Conservation (phyloP, 1,284 basidiomycete species). For the Stygiomarasmius scandens region DNA sequence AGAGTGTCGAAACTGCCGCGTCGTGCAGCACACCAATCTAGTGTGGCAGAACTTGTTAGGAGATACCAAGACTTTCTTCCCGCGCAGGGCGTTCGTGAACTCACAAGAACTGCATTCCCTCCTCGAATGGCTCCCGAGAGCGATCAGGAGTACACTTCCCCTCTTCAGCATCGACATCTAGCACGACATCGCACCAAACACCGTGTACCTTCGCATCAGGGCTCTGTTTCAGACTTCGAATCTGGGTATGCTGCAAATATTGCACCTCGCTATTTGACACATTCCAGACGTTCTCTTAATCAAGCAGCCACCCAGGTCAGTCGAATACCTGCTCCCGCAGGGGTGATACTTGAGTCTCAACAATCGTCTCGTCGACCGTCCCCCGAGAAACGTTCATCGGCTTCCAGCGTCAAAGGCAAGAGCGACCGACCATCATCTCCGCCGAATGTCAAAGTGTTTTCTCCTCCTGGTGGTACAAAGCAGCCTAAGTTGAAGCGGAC, state of each 20-base stretch:
- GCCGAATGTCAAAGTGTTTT: conserved; percentile 26
- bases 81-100: conserved; percentile 68
- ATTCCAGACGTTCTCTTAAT: conserved; percentile 45
- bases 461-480: conserved; percentile 28
- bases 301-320: conserved; percentile 31
- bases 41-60: conserved; percentile 84
- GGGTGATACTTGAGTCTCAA: conserved; percentile 54
- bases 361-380: conserved; percentile 67
- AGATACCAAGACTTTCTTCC: conserved; percentile 81
- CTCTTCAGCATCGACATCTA: conserved; percentile 33
- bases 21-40: conserved; percentile 56
- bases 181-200: conserved; percentile 53
- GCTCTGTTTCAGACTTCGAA: conserved; percentile 84
- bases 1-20: conserved; percentile 73
- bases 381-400: conserved; percentile 62
- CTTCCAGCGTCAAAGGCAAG: conserved; percentile 36
- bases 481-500: conserved; percentile 44
- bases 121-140: conserved; percentile 68
- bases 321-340: conserved; percentile 56
- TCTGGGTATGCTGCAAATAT: conserved; percentile 89
- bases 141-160: conserved; percentile 61
- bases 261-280: conserved; percentile 67
- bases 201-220: conserved; percentile 49
- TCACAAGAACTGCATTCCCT: conserved; percentile 67
- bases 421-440: conserved; percentile 48